These are phyloP conservation scores for Pedinophyceae sp. DNA, from an alignment of 139 green algal species.

Conservation along the genomic window DNA sequence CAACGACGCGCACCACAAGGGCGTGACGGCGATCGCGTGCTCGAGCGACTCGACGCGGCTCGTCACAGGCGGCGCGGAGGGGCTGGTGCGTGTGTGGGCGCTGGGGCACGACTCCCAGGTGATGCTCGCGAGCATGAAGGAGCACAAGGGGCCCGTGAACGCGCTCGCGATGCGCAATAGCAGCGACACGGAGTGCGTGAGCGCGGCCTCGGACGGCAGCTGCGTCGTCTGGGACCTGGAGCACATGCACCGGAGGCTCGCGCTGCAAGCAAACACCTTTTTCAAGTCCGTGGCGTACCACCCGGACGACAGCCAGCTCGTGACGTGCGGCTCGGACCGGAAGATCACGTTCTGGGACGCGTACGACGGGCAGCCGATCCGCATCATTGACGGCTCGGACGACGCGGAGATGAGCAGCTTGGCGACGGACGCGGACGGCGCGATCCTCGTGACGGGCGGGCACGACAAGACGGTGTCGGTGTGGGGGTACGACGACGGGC, in stretches of 20 bases:
- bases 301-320: conserved; percentile 51
- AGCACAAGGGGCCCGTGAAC: conserved; percentile 64
- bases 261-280: conserved; percentile 60
- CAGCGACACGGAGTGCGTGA: conserved; percentile 46
- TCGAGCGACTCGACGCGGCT: conserved; percentile 33
- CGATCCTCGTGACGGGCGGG: conserved; percentile 43
- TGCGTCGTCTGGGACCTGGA: conserved; percentile 78
- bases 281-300: conserved; percentile 62
- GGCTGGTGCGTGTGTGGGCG: conserved; percentile 37
- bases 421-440: conserved; percentile 38
- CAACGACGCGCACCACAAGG: conserved; percentile 57
- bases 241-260: conserved; percentile 42
- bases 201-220: conserved; percentile 47
- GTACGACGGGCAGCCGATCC: conserved; percentile 63
- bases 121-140: conserved; percentile 69
- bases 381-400: conserved; percentile 55
- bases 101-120: conserved; percentile 30
- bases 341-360: conserved; percentile 83
- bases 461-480: conserved; percentile 60
- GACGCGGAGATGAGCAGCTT: conserved; percentile 40
- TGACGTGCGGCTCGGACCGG: conserved; percentile 52
- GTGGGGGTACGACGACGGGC: conserved; percentile 68
- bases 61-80: conserved; percentile 46
- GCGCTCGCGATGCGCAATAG: conserved; percentile 23
- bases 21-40: conserved; percentile 48